Conservation (phyloP, 1,139 yeast genomes). For the Saccharomyces hybrid region DNA sequence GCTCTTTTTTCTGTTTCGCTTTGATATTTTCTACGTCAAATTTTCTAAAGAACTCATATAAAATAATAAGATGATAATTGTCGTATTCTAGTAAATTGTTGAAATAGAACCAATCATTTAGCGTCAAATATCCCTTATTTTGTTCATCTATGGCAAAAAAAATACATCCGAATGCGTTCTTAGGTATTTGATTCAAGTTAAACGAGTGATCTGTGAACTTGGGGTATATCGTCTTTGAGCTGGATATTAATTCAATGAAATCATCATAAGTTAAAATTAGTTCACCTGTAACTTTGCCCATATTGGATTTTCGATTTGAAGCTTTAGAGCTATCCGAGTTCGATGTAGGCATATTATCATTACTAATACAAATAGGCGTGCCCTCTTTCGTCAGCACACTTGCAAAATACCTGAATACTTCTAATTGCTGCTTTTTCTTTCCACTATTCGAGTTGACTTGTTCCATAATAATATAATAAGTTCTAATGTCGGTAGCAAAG, state of each 20-base stretch:
- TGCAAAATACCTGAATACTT: conserved; percentile 35
- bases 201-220: conserved; percentile 32
- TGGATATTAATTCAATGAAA: conserved; percentile 32
- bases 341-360: background rate
- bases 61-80: conserved; percentile 52
- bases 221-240: conserved; percentile 29
- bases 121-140: conserved; percentile 54
- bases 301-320: background rate
- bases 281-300: conserved; percentile 18
- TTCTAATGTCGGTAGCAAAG: background rate
- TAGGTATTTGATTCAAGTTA: conserved; percentile 31
- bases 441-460: conserved; percentile 33
- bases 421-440: conserved; percentile 35
- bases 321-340: background rate
- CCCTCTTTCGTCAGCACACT: conserved; percentile 8
- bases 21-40: conserved; percentile 28
- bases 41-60: conserved; percentile 45
- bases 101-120: conserved; percentile 54
- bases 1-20: conserved; percentile 1
- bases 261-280: conserved; percentile 31
- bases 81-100: conserved; percentile 46
- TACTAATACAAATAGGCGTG: conserved; percentile 10
- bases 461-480: conserved; percentile 28
- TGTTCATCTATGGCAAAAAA: conserved; percentile 59
- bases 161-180: conserved; percentile 41